Percentiles rank a stretch among this genome's conserved stretches.
Evolutionary conservation across 1,139 yeast genomes (phyloP).

Genomic region (Diutina neorugosa): DNA sequence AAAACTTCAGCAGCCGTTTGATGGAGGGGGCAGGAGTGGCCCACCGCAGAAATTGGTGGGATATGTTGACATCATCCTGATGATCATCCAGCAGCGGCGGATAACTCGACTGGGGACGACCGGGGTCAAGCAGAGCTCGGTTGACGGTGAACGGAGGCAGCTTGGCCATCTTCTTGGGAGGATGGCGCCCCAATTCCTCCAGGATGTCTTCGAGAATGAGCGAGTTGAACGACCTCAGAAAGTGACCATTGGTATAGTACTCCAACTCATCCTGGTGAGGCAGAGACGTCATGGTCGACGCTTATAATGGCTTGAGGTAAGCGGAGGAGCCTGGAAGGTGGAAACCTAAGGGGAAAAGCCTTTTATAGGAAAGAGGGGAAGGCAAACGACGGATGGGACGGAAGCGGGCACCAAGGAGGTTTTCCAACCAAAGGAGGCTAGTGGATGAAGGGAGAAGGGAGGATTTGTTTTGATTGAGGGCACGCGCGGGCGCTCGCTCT

Average conservation of each 20-base stretch:
- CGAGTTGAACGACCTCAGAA: constrained; percentile 1
- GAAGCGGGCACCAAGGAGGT: not conserved
- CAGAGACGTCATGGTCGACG: constrained; percentile 3
- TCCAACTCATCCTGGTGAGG: constrained; percentile 3
- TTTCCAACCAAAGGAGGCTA: not conserved
- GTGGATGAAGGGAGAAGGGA: not conserved
- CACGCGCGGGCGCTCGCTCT: not conserved
- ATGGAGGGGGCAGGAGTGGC: not conserved
- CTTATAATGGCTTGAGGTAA: not conserved
- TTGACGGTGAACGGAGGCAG: not conserved
- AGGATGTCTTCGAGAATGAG: constrained; percentile 3
- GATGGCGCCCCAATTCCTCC: not conserved
- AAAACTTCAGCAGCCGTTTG: not conserved
- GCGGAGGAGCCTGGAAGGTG: not conserved
- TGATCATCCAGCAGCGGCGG: not conserved
- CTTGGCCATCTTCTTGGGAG: not conserved
- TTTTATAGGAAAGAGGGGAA: not conserved
- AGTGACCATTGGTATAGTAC: constrained; percentile 3
- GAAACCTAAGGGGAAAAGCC: no score
- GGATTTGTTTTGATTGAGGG: constrained; percentile 1
- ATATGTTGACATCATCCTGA: not conserved
- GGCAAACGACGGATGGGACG: not conserved
- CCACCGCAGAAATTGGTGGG: not conserved
- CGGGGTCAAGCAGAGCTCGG: not conserved
- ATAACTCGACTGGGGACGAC: not conserved